These are phyloP conservation scores for Apiospora marii DNA, from an alignment of 2,329 filamentous ascomycete genomes.

Conservation along the genomic window DNA sequence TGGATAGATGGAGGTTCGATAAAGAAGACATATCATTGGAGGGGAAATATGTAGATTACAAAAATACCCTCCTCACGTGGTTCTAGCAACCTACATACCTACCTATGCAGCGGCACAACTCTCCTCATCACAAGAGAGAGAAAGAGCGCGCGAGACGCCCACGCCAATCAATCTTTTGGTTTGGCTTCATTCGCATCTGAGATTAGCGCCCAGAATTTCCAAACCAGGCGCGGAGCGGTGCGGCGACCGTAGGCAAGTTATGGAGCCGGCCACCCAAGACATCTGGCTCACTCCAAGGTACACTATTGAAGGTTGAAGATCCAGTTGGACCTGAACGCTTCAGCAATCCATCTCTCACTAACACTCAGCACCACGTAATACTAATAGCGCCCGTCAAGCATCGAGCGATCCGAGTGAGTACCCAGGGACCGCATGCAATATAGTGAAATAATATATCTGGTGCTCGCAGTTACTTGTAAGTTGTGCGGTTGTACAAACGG, in stretches of 20 bases:
- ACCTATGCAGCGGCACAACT: background rate
- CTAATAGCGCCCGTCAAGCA: too few species aligned
- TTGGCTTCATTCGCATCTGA: background rate
- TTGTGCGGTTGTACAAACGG: background rate
- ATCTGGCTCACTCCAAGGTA: background rate
- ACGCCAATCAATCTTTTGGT: background rate
- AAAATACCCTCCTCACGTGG: background rate
- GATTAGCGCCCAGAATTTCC: background rate
- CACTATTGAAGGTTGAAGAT: background rate
- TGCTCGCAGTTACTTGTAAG: background rate
- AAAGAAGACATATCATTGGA: background rate
- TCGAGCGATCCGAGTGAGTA: too few species aligned
- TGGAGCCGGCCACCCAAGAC: slow-evolving; percentile 4
- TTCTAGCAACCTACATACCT: too few species aligned
- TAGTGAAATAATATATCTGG: too few species aligned
- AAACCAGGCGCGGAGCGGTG: background rate
- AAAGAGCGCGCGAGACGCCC: background rate
- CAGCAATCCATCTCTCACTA: background rate
- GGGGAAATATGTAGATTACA: background rate
- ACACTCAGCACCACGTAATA: too few species aligned
- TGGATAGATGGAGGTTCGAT: background rate
- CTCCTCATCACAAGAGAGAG: background rate
- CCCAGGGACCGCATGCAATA: background rate
- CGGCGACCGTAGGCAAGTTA: background rate
- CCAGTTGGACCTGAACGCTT: slow-evolving; percentile 24